Base-by-base conservation (phyloP, 2,329 filamentous ascomycete species). In the Aplosporella prunicola region DNA sequence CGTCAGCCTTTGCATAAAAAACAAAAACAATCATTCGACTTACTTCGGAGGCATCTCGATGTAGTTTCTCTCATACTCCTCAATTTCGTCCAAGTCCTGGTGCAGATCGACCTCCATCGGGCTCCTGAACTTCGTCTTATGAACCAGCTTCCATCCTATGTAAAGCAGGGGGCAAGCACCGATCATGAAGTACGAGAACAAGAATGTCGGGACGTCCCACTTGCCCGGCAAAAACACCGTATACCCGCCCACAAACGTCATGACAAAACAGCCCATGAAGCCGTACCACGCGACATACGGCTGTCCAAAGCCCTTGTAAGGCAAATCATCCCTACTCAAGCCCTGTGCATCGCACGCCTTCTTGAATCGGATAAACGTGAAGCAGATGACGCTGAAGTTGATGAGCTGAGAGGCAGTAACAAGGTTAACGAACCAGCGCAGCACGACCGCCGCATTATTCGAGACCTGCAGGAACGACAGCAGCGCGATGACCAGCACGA, bases 161-260 rank as follows among this genome's bases (percentile, higher is more conserved):
- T 74, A 88, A 2, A 89, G 61, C 0, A 78, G 46, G 0, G 81
- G 82, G 51, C 83, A 85, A 2, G 86, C 60, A 5, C 71, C 72
- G 34, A 88, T 72, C 69, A 84, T 85, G 32, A 78, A 76, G 56
- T 88, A 88, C 58, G 77, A 81, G 57, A 86, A 85, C 18, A 89
- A 57, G 54, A 89, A 91, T 5, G 72, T 76, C 5, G 78, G 70
- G 0, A 81, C 53, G 42, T 75, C 69, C 83, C 81, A 89, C 4
- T 70, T 68, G 3, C 67, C 68, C 0, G 80, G 77, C 30, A 88
- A 55, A 49, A 89, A 91, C 1, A 88, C 80, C 0, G 78, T 71
- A 45, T 87, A 89, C 0, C 83, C 83, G 7, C 80, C 76, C 2
- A 87, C 76, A 47, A 88, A 76, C 0, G 78, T 72, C 78, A 89